phyloP scores from a whole-genome alignment of 345 rosid species.

The Triadica sebifera region DNA sequence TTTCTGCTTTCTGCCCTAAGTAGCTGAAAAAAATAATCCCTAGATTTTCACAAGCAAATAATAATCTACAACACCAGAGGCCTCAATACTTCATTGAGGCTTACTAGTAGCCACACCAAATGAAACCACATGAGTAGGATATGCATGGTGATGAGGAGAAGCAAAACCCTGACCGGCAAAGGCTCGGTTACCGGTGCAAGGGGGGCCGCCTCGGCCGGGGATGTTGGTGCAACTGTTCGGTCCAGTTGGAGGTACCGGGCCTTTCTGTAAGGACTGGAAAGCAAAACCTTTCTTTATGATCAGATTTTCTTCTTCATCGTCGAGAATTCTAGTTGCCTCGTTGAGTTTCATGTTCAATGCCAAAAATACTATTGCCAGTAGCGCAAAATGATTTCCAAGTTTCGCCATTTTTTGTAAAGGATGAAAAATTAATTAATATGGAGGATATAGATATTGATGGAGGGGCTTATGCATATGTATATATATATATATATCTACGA shows the following conservation, averaged over 20 bases:
- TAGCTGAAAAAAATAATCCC: too few species aligned
- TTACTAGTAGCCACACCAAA: slow-evolving; percentile 9
- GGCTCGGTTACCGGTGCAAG: slow-evolving; percentile 14
- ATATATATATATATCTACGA: neutral
- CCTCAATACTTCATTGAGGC: neutral
- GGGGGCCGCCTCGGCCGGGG: slow-evolving; percentile 5
- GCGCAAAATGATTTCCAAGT: neutral
- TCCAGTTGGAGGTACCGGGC: neutral
- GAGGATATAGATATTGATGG: neutral
- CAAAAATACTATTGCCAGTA: neutral
- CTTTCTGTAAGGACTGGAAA: slow-evolving; percentile 14
- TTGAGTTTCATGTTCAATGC: neutral
- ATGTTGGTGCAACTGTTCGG: slow-evolving; percentile 19
- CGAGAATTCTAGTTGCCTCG: neutral
- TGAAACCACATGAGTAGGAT: neutral
- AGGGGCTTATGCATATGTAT: too few species aligned
- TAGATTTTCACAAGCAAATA: too few species aligned
- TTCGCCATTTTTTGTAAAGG: neutral
- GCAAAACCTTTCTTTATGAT: neutral
- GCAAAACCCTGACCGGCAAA: slow-evolving; percentile 22
- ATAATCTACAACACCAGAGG: too few species aligned
- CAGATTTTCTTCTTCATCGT: neutral
- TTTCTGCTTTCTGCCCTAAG: too few species aligned
- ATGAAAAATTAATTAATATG: neutral
- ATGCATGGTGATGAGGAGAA: neutral